A percentile compares a stretch with the other conserved stretches of the same genome.
phyloP scores from a whole-genome alignment of 2,329 filamentous ascomycete species.

The Hypocrella siamensis region DNA sequence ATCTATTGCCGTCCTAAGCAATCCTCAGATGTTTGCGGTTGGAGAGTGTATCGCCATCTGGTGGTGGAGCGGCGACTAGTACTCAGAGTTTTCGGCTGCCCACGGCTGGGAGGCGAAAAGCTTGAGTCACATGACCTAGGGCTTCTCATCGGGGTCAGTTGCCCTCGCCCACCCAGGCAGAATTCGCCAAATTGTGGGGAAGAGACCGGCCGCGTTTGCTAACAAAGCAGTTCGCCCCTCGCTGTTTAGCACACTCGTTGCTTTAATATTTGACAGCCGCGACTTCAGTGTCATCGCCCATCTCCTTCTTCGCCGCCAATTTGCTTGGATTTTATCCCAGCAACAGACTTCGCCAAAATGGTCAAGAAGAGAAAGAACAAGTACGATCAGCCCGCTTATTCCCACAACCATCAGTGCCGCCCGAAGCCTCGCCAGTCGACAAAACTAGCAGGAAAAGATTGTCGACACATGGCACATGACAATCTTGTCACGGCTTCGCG shows the following conservation, averaged over 20 bases:
- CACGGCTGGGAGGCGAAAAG: slow-evolving; percentile 1
- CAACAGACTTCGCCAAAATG: slow-evolving; percentile 44
- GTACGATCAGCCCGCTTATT: slow-evolving; percentile 22
- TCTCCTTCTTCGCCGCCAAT: no score
- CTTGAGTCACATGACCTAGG: slow-evolving; percentile 12
- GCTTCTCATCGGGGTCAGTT: no score
- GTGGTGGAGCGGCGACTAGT: slow-evolving; percentile 13
- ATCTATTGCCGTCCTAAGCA: slow-evolving; percentile 47
- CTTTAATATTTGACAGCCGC: not conserved
- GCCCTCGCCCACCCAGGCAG: no score
- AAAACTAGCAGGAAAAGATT: no score
- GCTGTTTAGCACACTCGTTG: not conserved
- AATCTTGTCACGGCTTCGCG: no score
- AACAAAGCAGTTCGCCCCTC: slow-evolving; percentile 4
- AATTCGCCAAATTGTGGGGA: no score
- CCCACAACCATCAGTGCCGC: not conserved
- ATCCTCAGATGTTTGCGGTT: slow-evolving; percentile 35
- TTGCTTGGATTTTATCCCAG: slow-evolving; percentile 17
- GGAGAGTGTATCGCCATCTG: slow-evolving; percentile 10
- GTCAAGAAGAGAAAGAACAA: slow-evolving; percentile 61
- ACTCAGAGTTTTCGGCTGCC: slow-evolving; percentile 12
- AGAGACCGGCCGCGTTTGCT: no score
- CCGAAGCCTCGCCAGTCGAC: no score
- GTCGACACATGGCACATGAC: no score
- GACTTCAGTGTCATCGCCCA: slow-evolving; percentile 4